These are phyloP conservation scores for Sporothrix humicola DNA, from an alignment of 2,329 filamentous ascomycete genomes.

Conservation along the genomic window DNA sequence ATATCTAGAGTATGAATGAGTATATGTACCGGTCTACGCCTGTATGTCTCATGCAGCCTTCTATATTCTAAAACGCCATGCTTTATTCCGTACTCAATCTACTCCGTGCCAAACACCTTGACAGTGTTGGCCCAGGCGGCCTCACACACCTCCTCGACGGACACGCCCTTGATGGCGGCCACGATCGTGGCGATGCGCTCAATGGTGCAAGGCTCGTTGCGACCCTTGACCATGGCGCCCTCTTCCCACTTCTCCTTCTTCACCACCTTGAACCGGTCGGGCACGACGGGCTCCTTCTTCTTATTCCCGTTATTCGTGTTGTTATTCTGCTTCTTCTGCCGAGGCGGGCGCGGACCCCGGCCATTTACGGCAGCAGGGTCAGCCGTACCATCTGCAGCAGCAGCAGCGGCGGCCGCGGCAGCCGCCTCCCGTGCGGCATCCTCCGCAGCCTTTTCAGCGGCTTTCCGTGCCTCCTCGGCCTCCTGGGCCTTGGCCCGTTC, in stretches of 20 bases:
- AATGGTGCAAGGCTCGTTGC: constrained; percentile 91
- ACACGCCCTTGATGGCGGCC: constrained; percentile 80
- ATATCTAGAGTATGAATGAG: neutral
- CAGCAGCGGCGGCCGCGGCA: neutral
- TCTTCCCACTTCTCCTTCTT: constrained; percentile 96
- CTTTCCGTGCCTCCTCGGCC: constrained; percentile 36
- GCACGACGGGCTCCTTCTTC: constrained; percentile 69
- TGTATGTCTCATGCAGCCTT: neutral
- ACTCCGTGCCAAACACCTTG: constrained; percentile 68
- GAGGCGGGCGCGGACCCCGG: constrained; percentile 34
- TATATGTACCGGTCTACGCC: constrained; percentile 15
- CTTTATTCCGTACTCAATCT: neutral
- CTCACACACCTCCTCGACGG: constrained; percentile 82
- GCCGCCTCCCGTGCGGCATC: constrained; percentile 30
- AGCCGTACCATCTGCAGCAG: neutral
- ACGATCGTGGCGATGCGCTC: constrained; percentile 86
- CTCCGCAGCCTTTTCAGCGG: constrained; percentile 26
- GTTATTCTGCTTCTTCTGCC: constrained; percentile 38
- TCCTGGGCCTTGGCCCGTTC: constrained; percentile 39
- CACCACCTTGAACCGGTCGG: constrained; percentile 76
- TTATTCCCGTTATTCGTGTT: constrained; percentile 42
- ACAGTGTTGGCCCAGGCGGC: constrained; percentile 83
- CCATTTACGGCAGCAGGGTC: constrained; percentile 3
- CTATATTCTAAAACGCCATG: neutral
- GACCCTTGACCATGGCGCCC: constrained; percentile 88